Conservation (phyloP, 768 basidiomycete genomes). For the Pholiota molesta region DNA sequence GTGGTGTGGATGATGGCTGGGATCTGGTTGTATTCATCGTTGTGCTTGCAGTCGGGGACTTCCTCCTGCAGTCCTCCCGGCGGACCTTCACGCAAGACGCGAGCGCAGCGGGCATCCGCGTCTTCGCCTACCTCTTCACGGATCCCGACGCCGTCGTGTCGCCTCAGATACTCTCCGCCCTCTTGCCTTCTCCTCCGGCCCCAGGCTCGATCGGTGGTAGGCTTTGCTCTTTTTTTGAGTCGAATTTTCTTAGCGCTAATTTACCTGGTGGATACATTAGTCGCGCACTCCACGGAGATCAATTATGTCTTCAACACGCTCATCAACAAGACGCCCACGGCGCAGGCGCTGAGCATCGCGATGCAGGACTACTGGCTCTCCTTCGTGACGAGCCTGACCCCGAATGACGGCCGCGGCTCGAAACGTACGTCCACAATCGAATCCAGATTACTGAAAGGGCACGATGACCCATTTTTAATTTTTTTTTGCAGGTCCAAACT, state of each 20-base stretch:
- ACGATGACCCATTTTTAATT: too few species aligned
- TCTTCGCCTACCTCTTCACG: slow-evolving; percentile 42
- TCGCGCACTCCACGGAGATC: slow-evolving; percentile 14
- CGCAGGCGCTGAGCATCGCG: slow-evolving; percentile 6
- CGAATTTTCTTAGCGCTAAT: background rate
- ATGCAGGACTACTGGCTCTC: slow-evolving; percentile 21
- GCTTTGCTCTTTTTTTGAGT: background rate
- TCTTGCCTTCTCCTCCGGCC: slow-evolving; percentile 16
- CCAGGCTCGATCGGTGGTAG: slow-evolving; percentile 29
- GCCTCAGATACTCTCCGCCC: background rate
- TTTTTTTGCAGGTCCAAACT: background rate
- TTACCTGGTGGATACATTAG: background rate
- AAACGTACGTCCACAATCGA: background rate
- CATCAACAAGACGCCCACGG: slow-evolving; percentile 4
- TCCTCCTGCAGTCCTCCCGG: slow-evolving; percentile 26
- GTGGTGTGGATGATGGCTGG: background rate
- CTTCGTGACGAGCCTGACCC: slow-evolving; percentile 15
- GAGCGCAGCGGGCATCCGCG: slow-evolving; percentile 34
- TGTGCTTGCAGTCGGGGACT: slow-evolving; percentile 26
- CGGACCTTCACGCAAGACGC: slow-evolving; percentile 38
- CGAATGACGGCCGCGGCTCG: slow-evolving; percentile 13
- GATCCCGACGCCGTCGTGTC: slow-evolving; percentile 23
- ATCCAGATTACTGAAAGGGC: too few species aligned
- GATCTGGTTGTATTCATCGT: background rate
- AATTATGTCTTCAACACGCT: slow-evolving; percentile 12